Evolutionary conservation across 768 basidiomycete genomes (phyloP).

Genomic region (Paxillus ammoniavirescens): DNA sequence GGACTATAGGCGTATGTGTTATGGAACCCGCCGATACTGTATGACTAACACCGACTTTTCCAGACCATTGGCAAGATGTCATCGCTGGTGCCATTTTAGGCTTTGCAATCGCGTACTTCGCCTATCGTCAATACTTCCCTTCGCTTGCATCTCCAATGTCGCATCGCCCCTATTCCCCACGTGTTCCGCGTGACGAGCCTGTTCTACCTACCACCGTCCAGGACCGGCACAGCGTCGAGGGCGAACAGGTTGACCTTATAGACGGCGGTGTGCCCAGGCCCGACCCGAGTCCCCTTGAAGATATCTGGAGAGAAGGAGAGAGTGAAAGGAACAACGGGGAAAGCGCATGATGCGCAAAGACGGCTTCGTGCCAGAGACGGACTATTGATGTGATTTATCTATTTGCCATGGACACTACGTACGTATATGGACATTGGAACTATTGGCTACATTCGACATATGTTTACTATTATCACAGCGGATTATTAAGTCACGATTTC

Average conservation of each 20-base stretch:
- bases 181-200: slow-evolving; percentile 46
- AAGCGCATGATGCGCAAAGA: slow-evolving; percentile 5
- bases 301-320: slow-evolving; percentile 34
- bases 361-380: neutral
- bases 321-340: slow-evolving; percentile 21
- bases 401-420: neutral
- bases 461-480: no score
- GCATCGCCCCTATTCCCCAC: slow-evolving; percentile 72
- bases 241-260: slow-evolving; percentile 29
- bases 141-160: slow-evolving; percentile 59
- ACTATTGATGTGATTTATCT: neutral
- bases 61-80: slow-evolving; percentile 94
- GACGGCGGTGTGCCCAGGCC: slow-evolving; percentile 11
- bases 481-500: no score
- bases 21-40: slow-evolving; percentile 4
- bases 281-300: slow-evolving; percentile 6
- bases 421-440: no score
- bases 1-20: slow-evolving; percentile 73
- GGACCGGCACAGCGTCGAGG: slow-evolving; percentile 15
- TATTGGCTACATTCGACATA: no score
- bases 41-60: slow-evolving; percentile 1
- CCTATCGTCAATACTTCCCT: slow-evolving; percentile 84
- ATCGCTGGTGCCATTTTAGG: slow-evolving; percentile 78
- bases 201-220: slow-evolving; percentile 40
- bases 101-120: slow-evolving; percentile 63